Conservation (phyloP, 1,139 yeast species). For the Eremothecium sinecaudum region DNA sequence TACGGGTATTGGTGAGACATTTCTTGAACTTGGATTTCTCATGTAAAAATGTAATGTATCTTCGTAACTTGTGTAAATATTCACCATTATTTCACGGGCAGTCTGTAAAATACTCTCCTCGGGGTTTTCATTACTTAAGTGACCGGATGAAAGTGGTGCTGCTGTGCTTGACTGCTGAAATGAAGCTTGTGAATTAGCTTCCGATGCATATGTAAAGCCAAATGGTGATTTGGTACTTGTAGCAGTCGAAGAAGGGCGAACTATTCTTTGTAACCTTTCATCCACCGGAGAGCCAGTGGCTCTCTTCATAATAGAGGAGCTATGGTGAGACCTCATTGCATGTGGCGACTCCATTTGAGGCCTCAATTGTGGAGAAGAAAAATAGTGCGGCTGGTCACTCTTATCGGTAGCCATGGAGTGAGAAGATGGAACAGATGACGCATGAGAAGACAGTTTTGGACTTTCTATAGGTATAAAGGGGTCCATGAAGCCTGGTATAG, state of each 20-base stretch:
- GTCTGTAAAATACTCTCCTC: constrained; percentile 21
- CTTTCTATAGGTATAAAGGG: constrained; percentile 4
- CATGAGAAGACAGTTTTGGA: constrained; percentile 1
- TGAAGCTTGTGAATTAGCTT: constrained; percentile 19
- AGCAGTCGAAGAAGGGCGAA: constrained; percentile 7
- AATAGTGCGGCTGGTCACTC: constrained; percentile 1
- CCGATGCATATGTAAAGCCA: constrained; percentile 15
- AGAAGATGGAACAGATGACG: constrained; percentile 8
- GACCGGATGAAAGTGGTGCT: constrained; percentile 4
- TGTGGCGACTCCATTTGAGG: constrained; percentile 7
- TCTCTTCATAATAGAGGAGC: constrained; percentile 1
- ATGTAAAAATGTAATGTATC: constrained; percentile 24
- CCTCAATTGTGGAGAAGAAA: background rate
- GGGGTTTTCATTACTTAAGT: constrained; percentile 10
- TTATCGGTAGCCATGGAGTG: constrained; percentile 6
- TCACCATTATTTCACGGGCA: constrained; percentile 27
- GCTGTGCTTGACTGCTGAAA: constrained; percentile 8
- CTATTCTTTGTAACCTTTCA: constrained; percentile 10
- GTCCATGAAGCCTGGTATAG: constrained; percentile 5
- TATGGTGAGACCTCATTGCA: constrained; percentile 4
- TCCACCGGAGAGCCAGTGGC: constrained; percentile 10
- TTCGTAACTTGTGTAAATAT: constrained; percentile 27
- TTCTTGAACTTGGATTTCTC: constrained; percentile 15
- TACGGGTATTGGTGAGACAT: constrained; percentile 8
- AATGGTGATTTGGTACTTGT: constrained; percentile 16